Base-by-base conservation (phyloP, 352 stramenopile genomes). In the Phytophthora colocasiae region DNA sequence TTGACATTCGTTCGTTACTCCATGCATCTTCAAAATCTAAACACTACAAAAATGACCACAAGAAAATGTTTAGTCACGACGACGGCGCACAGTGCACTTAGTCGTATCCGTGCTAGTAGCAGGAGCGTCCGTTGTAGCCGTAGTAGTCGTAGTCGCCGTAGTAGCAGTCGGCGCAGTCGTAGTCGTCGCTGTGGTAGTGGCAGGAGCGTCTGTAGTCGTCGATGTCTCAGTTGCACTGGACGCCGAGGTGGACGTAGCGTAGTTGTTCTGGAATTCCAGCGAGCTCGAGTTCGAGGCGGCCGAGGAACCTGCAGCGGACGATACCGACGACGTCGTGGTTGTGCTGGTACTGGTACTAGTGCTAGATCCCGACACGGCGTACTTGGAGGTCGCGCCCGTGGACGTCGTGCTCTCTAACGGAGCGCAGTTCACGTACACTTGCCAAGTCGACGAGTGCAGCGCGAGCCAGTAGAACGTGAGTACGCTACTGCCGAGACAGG, bases 371-470 rank as follows among this genome's bases (percentile, higher is more conserved):
- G 63, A 69, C 10, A 68, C 45, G 2, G 67, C 64, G 48, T 69
- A 73, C 27, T 52, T 65, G 38, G 69, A 67, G 8, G 63, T 71
- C 2, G 69, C 62, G 4, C 53, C 65, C 11, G 65, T 74, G 12
- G 65, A 71, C 12, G 54, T 71, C 0, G 60, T 61, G 29, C 32
- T 62, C 50, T 65, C 54, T 6, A 77, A 26, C 22, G 67, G 54
- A 2, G 72, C 68, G 45, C 73, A 84, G 58, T 82, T 81, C 1
- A 64, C 79, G 55, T 86, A 86, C 8, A 82, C 51, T 49, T 86
- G 77, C 75, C 77, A 86, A 7, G 61, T 59, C 5, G 63, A 59
- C 31, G 66, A 47, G 58, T 86, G 78, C 59, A 86, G 43, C 1
- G 75, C 72, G 17, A 86, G 61, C 78, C 78, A 83, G 58, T 78